A percentile compares a stretch with the other conserved stretches of the same genome.
phyloP scores from a whole-genome alignment of 1,284 basidiomycete species.

The Trametes sp. region DNA sequence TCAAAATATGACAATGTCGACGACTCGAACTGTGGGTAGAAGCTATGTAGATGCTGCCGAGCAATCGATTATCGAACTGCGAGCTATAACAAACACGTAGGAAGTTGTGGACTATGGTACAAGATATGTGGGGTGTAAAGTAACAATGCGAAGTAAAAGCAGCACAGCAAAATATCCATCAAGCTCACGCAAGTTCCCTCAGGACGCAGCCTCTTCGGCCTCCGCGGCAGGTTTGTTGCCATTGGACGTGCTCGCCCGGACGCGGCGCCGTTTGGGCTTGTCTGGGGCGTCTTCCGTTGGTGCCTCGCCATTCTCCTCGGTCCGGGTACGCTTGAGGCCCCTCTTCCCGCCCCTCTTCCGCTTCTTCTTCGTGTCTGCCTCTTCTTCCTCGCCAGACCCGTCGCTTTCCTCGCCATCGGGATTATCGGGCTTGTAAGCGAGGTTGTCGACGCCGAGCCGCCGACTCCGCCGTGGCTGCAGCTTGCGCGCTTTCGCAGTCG shows the following conservation, averaged over 20 bases:
- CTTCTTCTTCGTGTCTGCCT: conserved; percentile 33
- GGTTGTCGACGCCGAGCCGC: conserved; percentile 46
- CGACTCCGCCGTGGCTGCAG: conserved; percentile 34
- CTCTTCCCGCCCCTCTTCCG: conserved; percentile 26
- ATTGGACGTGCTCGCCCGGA: conserved; percentile 15
- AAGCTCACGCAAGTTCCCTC: not conserved
- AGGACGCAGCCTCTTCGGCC: not conserved
- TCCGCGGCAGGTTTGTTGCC: conserved; percentile 5
- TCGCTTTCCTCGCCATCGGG: conserved; percentile 42
- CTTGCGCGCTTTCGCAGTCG: conserved; percentile 1
- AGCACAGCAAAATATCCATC: not conserved
- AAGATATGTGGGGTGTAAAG: not conserved
- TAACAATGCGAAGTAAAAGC: not conserved
- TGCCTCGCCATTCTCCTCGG: conserved; percentile 20
- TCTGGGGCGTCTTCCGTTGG: conserved; percentile 7
- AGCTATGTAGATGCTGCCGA: not conserved
- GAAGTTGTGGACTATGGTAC: not conserved
- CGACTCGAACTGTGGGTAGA: too few relatives aligned
- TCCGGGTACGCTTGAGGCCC: conserved; percentile 36
- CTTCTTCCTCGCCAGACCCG: conserved; percentile 38
- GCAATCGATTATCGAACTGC: not conserved
- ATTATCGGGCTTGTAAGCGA: conserved; percentile 51
- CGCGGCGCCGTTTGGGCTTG: conserved; percentile 26
- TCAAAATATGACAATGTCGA: too few relatives aligned
- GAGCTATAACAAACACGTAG: not conserved